phyloP scores from a whole-genome alignment of 2,329 filamentous ascomycete genomes.

The Acrocalymma vagum region DNA sequence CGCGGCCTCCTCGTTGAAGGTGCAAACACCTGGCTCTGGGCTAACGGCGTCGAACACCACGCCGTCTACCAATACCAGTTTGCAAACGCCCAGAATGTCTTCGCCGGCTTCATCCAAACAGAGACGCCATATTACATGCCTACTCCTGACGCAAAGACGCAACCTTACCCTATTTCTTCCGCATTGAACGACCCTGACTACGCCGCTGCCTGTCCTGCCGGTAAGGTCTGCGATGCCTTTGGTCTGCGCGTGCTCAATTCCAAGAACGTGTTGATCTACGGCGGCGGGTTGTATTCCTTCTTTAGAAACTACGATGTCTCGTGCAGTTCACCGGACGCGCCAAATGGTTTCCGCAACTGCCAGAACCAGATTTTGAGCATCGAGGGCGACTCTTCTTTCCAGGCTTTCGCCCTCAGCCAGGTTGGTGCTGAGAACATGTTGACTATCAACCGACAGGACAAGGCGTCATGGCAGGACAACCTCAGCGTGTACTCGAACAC shows the following conservation, averaged over 20 bases:
- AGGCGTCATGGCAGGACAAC: conserved; percentile 59
- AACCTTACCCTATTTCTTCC: conserved; percentile 65
- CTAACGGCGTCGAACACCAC: conserved; percentile 70
- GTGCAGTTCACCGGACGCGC: conserved; percentile 33
- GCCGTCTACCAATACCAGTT: conserved; percentile 85
- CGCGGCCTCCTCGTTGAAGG: conserved; percentile 81
- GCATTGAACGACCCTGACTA: conserved; percentile 76
- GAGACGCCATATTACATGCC: conserved; percentile 89
- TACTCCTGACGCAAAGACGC: conserved; percentile 74
- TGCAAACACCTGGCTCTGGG: conserved; percentile 63
- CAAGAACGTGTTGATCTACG: conserved; percentile 66
- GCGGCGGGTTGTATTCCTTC: conserved; percentile 74
- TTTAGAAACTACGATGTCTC: conserved; percentile 68
- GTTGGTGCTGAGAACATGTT: conserved; percentile 59
- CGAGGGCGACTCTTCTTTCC: conserved; percentile 50
- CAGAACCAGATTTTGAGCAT: conserved; percentile 61
- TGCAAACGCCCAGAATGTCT: conserved; percentile 78
- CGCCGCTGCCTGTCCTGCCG: conserved; percentile 43
- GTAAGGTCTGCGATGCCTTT: conserved; percentile 59
- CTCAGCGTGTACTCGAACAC: conserved; percentile 49
- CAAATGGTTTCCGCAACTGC: conserved; percentile 50
- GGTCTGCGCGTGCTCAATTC: conserved; percentile 70
- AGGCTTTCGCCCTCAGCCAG: conserved; percentile 60
- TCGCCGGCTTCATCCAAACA: conserved; percentile 84
- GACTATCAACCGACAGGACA: conserved; percentile 51